Base-by-base conservation (phyloP, 192 early-diverging fungal species). In the Obelidium mucronatum region DNA sequence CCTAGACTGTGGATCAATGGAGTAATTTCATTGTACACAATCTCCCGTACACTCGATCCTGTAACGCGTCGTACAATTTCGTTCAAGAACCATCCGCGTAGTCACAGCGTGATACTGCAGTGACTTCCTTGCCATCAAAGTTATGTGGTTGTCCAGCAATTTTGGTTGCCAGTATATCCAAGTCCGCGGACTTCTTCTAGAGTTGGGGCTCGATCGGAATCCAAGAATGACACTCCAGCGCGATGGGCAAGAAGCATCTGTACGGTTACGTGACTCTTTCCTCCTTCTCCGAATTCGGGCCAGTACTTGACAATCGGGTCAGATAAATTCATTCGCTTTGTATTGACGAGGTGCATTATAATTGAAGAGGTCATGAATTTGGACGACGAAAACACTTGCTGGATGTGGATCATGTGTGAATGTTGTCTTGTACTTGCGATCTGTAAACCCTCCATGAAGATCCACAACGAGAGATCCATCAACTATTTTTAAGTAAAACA, bases 261-360 rank as follows among this genome's bases (percentile, higher is more conserved):
- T n/a, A 93, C 26, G 1, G 89, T 90, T n/a, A 93, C 88, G 36
- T 93, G 74, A 44, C 88, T 78, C 77, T 93, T 94, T 60, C 87
- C 88, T 13, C 89, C 88, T 61, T 85, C 80, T 2, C 84, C 92
- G 79, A 94, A 94, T 71, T 93, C 90, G 2, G 92, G 92, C 91
- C 92, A 94, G 71, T 90, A 85, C 2, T 83, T 79, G 2, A 84
- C 65, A 34, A 94, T 83, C 28, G 67, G 74, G 36, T 82, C 80
- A 19, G 77, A 60, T 61, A 89, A 91, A n/a, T 73, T 40, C 1
- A 93, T 28, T 17, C 82, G 58, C 22, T 87, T 88, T 71, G 84
- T 67, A 56, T 89, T 85, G 28, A 94, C 87, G 42, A 93, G 55
- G 59, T 87, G 73, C 8, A 88, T 81, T 28, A 91, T 77, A 0